These are phyloP conservation scores for Lentinula aciculospora DNA, from an alignment of 768 basidiomycete species.

Conservation along the genomic window DNA sequence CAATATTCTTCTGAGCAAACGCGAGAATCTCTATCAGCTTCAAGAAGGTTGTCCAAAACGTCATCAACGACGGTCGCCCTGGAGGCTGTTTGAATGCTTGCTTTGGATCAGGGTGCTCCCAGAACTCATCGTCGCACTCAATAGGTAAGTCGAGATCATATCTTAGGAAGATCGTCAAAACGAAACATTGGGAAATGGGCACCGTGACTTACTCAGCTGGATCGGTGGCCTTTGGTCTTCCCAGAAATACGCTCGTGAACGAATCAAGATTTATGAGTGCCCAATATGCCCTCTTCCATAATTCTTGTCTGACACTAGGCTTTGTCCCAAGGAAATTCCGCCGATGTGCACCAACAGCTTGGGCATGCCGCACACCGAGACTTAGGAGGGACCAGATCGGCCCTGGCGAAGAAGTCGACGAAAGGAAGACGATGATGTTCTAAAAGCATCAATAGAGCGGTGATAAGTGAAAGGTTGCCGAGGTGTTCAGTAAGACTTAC, in stretches of 20 bases:
- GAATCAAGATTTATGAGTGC: conserved; percentile 15
- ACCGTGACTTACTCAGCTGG: not conserved
- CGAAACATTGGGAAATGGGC: not conserved
- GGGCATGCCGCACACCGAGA: conserved; percentile 62
- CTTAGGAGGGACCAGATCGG: conserved; percentile 61
- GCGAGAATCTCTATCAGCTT: conserved; percentile 44
- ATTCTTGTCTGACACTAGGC: conserved; percentile 55
- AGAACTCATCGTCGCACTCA: conserved; percentile 57
- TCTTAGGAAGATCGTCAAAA: conserved; percentile 13
- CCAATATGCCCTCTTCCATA: conserved; percentile 73
- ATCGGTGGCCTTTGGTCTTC: conserved; percentile 29
- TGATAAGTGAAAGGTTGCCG: not conserved
- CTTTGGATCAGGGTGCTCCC: conserved; percentile 35
- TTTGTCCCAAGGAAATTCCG: conserved; percentile 24
- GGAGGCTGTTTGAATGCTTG: conserved; percentile 45
- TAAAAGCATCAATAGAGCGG: conserved; percentile 14
- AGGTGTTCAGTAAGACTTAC: conserved; percentile 23
- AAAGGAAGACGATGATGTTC: conserved; percentile 43
- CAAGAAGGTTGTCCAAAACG: conserved; percentile 33
- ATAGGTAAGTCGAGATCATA: conserved; percentile 51
- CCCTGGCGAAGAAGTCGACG: conserved; percentile 43
- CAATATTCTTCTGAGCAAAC: conserved; percentile 44
- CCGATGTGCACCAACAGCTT: conserved; percentile 71
- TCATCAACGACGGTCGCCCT: not conserved
- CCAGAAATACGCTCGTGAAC: conserved; percentile 31